Evolutionary conservation across 1,284 basidiomycete species (phyloP).

Genomic region (Apiotrichum domesticum): DNA sequence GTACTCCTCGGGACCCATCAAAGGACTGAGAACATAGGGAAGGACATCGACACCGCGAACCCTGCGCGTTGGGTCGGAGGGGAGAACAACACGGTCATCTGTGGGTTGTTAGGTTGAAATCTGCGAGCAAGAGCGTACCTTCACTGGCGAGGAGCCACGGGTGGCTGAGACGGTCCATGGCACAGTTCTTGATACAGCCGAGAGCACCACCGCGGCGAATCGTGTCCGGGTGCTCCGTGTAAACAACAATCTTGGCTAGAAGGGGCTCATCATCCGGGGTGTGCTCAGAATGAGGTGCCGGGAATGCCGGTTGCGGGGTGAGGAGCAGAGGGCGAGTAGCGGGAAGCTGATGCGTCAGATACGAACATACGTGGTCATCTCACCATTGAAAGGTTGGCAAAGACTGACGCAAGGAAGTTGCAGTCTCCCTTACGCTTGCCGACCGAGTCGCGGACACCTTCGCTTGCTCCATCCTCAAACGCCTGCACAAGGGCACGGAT

Average conservation of each 20-base stretch:
- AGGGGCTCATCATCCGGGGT: conserved; percentile 60
- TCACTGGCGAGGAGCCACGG: conserved; percentile 42
- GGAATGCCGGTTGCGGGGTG: conserved; percentile 43
- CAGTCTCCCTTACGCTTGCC: conserved; percentile 62
- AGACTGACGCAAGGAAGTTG: conserved; percentile 84
- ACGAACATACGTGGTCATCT: conserved; percentile 27
- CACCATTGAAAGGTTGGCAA: conserved; percentile 80
- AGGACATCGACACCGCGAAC: conserved; percentile 77
- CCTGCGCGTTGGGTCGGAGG: conserved; percentile 38
- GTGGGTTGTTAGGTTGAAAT: neutral
- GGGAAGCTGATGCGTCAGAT: conserved; percentile 24
- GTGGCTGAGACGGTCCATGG: conserved; percentile 43
- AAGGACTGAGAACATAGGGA: conserved; percentile 75
- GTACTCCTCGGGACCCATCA: conserved; percentile 91
- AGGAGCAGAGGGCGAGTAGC: conserved; percentile 38
- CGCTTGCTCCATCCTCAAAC: conserved; percentile 67
- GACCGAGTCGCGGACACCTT: conserved; percentile 51
- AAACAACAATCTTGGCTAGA: conserved; percentile 69
- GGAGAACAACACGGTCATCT: conserved; percentile 42
- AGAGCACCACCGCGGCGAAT: conserved; percentile 81
- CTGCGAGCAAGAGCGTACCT: conserved; percentile 2
- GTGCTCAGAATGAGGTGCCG: conserved; percentile 27
- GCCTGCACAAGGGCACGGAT: conserved; percentile 76
- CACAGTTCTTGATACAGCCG: conserved; percentile 65
- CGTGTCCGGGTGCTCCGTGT: conserved; percentile 78